Evolutionary conservation across 2,329 filamentous ascomycete genomes (phyloP), one percentile per base, ranked within the genome.

Genomic region (Fusarium austroafricanum): DNA sequence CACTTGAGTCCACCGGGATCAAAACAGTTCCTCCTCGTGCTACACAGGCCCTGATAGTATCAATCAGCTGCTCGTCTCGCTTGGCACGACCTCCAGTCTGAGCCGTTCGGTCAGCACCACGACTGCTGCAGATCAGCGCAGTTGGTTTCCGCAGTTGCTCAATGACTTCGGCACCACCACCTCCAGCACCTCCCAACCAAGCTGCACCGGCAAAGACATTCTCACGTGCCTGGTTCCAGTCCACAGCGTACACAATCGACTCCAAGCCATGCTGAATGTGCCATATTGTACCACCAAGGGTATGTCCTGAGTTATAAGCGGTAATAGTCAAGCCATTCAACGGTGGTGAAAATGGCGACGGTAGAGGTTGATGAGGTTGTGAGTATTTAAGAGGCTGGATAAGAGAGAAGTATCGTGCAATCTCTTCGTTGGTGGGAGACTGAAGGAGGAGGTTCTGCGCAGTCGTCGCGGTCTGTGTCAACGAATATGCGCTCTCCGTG

Each of bases 201-300:
- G 95, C 94, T 21, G 96, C 96, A 66, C 95, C 95, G 0, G 95
- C 90, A 61, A 97, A 90, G 17, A 98, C 94, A 79, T 97, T 97
- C 77, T 99, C 96, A 71, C 93, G 89, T n/a, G 92, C 93, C 79
- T 97, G 94, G 73, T 97, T 97, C 96, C 96, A 99, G 75, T 98
- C 95, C 18, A 97, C 93, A 1, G 96, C 95, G 74, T 99, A 98
- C 2, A 99, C 94, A 40, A 99, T 95, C 1, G 94, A 97, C 78
- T 99, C 96, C 76, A 97, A 86, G 0, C 94, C 94, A 81, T 98
- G 94, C 75, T 98, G 95, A 68, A 99, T 94, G 75, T 98, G 95
- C 96, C 96, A 99, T 82, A 99, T 97, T 23, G 96, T 98, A 56
- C 96, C 96, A 78, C 96, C 96, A 1, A 98, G 87, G 0, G 95